Conservation (phyloP, 305 asterid genomes). For the Fraxinus albicans region DNA sequence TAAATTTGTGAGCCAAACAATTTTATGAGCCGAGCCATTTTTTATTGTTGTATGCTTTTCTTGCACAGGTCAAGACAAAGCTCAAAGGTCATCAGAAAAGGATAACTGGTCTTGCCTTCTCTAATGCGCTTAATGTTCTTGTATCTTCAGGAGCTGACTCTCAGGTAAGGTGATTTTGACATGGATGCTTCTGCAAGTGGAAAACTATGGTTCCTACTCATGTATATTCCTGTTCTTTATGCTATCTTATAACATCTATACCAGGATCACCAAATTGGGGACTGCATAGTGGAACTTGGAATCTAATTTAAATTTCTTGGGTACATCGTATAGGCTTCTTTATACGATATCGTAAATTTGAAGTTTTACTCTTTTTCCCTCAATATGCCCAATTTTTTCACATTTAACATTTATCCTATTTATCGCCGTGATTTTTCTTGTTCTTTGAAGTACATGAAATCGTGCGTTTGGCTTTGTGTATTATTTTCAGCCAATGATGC, state of each 20-base stretch:
- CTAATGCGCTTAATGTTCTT: not conserved
- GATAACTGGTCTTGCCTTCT: not conserved
- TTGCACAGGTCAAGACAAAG: not conserved
- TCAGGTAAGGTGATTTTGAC: not conserved
- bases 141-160: not conserved
- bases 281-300: not conserved
- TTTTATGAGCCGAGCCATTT: not conserved
- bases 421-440: not conserved
- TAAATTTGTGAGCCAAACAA: constrained; percentile 2
- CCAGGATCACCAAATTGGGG: not conserved
- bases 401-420: not conserved
- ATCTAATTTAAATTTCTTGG: not conserved
- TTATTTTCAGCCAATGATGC: not conserved
- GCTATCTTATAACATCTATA: not conserved
- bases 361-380: not conserved
- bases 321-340: not conserved
- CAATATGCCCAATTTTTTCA: not conserved
- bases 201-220: not conserved
- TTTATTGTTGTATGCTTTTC: not conserved
- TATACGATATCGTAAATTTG: not conserved
- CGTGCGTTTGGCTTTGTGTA: not conserved
- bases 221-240: not conserved
- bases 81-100: not conserved
- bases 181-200: not conserved
- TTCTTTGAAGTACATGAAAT: not conserved